Evolutionary conservation across 23 red algal species (phyloP).

Genomic region (Porphyridium purpureum): DNA sequence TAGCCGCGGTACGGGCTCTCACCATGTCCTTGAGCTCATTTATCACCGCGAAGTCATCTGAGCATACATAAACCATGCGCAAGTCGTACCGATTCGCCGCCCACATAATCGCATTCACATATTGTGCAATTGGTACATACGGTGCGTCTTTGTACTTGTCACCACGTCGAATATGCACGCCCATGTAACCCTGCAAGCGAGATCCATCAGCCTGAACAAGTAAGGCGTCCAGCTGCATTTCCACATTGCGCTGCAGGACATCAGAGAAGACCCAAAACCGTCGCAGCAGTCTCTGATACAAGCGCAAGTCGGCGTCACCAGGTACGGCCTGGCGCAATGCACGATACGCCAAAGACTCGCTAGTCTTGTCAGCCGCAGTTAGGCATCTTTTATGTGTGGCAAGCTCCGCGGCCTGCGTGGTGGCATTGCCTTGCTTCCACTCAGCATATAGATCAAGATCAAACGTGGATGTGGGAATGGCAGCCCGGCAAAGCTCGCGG

Average conservation of each 20-base stretch:
- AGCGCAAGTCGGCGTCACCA: neutral
- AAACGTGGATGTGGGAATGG: neutral
- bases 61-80: slow-evolving; percentile 18
- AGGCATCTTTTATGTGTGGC: neutral
- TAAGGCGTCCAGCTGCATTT: neutral
- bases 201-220: neutral
- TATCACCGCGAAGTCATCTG: slow-evolving; percentile 23
- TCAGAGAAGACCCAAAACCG: neutral
- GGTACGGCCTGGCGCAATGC: neutral
- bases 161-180: slow-evolving; percentile 37
- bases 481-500: neutral
- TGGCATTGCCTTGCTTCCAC: neutral
- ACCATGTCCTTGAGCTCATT: slow-evolving; percentile 8
- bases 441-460: neutral
- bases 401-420: neutral
- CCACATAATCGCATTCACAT: slow-evolving; percentile 8
- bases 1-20: slow-evolving; percentile 2
- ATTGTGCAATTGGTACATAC: slow-evolving; percentile 11
- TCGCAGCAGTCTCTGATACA: neutral
- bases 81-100: neutral
- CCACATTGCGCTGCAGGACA: neutral
- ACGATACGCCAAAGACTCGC: neutral
- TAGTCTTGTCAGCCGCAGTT: no score
- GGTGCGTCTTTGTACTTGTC: slow-evolving; percentile 39
- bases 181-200: slow-evolving; percentile 14